Evolutionary conservation across 1,139 yeast genomes (phyloP).

Genomic region (Pichia sp.): DNA sequence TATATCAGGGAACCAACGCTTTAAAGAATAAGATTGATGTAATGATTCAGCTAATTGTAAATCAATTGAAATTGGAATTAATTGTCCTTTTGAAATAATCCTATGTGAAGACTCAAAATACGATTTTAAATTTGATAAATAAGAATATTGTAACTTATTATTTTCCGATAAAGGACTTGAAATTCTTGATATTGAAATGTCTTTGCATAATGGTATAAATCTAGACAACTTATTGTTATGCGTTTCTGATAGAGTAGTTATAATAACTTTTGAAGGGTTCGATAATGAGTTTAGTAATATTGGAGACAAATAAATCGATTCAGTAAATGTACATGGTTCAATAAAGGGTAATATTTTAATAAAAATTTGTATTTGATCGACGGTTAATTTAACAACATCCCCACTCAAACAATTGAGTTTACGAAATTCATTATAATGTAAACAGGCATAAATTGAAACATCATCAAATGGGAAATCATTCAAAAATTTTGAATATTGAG

Average conservation of each 20-base stretch:
- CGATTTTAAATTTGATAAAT: slow-evolving; percentile 55
- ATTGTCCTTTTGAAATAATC: slow-evolving; percentile 54
- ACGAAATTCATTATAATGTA: slow-evolving; percentile 47
- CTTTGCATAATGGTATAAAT: slow-evolving; percentile 36
- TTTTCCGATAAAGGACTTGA: slow-evolving; percentile 70
- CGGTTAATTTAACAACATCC: slow-evolving; percentile 44
- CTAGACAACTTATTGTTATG: slow-evolving; percentile 16
- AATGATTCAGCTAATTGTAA: slow-evolving; percentile 58
- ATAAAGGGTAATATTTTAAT: slow-evolving; percentile 53
- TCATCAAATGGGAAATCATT: slow-evolving; percentile 23
- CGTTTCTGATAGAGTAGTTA: slow-evolving; percentile 1
- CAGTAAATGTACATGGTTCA: slow-evolving; percentile 49
- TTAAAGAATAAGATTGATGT: slow-evolving; percentile 36
- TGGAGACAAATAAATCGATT: slow-evolving; percentile 54
- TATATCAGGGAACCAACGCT: slow-evolving; percentile 33
- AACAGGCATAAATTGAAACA: slow-evolving; percentile 43
- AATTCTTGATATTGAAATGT: slow-evolving; percentile 57
- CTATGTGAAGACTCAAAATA: slow-evolving; percentile 56
- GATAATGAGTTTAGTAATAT: slow-evolving; percentile 49
- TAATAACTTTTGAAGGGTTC: slow-evolving; percentile 29
- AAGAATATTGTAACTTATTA: slow-evolving; percentile 55
- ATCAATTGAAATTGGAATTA: slow-evolving; percentile 75
- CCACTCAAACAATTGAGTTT: slow-evolving; percentile 63
- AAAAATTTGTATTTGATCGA: slow-evolving; percentile 14
- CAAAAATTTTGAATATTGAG: slow-evolving; percentile 11